Conservation (phyloP, 2,329 filamentous ascomycete species). For the Epichloe gansuensis region DNA sequence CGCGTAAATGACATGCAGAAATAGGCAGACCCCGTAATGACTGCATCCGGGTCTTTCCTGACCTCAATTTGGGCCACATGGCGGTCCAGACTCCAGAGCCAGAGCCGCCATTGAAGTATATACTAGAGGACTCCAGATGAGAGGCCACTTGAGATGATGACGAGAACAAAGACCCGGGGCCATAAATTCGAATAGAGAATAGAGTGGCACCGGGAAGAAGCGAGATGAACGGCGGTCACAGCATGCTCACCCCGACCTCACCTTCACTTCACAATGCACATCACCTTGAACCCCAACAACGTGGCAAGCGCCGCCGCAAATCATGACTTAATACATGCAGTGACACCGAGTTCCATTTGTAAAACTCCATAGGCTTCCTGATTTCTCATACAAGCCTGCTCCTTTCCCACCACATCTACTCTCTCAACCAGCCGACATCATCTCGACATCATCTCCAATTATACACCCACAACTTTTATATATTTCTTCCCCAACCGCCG, state of each 20-base stretch:
- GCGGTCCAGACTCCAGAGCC: background rate
- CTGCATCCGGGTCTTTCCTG: background rate
- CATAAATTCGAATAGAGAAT: background rate
- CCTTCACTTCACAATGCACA: background rate
- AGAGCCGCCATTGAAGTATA: background rate
- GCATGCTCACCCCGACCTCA: background rate
- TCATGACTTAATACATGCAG: no score
- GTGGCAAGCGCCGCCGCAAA: background rate
- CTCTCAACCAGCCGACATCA: no score
- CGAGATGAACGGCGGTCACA: no score
- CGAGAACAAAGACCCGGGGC: background rate
- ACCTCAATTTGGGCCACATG: background rate
- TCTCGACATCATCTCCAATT: no score
- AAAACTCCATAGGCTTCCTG: no score
- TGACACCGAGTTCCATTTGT: no score
- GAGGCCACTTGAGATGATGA: background rate
- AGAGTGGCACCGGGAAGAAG: no score
- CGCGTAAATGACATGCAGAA: no score
- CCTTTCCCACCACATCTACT: no score
- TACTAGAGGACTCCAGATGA: background rate
- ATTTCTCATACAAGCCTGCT: no score
- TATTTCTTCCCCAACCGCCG: no score
- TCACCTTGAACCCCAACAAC: background rate
- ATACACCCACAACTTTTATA: no score
- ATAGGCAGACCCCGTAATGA: background rate